Conservation (phyloP, 2,329 filamentous ascomycete species). For the Corynespora cassiicola region DNA sequence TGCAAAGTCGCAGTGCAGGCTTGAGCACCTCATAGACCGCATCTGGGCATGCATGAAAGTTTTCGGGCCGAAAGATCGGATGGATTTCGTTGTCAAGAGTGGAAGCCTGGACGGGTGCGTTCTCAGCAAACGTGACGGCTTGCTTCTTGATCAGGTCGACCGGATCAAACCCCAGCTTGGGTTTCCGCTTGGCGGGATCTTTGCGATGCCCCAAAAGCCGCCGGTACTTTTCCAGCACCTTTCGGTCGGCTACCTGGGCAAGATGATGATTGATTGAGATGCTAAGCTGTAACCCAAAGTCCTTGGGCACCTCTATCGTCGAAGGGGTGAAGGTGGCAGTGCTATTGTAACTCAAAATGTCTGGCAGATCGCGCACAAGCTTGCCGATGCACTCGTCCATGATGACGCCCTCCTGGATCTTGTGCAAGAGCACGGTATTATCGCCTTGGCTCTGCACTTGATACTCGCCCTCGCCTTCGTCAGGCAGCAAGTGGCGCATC, state of each 20-base stretch:
- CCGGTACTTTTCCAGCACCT: conserved; percentile 44
- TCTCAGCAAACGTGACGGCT: conserved; percentile 40
- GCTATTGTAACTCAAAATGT: conserved; percentile 43
- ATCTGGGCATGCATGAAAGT: conserved; percentile 47
- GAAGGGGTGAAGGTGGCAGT: conserved; percentile 44
- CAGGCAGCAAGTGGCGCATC: conserved; percentile 37
- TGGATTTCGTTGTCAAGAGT: conserved; percentile 46
- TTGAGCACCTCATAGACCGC: conserved; percentile 46
- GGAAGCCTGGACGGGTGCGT: conserved; percentile 21
- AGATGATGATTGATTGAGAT: conserved; percentile 48
- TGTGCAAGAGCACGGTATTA: conserved; percentile 38
- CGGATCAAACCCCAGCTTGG: conserved; percentile 47
- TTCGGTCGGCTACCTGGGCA: conserved; percentile 45
- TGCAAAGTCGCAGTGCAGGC: conserved; percentile 43
- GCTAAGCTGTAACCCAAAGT: conserved; percentile 44
- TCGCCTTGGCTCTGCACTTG: conserved; percentile 27
- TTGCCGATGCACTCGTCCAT: conserved; percentile 46
- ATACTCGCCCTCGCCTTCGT: conserved; percentile 30
- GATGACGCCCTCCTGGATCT: conserved; percentile 42
- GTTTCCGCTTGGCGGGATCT: conserved; percentile 36
- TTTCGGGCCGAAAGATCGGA: conserved; percentile 44
- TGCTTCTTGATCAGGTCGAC: conserved; percentile 47
- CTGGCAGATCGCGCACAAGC: conserved; percentile 41
- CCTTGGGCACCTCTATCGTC: conserved; percentile 45
- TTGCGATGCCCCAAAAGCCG: conserved; percentile 44